Evolutionary conservation across 23 red algal species (phyloP).

Genomic region (Gracilaria vermiculophylla): DNA sequence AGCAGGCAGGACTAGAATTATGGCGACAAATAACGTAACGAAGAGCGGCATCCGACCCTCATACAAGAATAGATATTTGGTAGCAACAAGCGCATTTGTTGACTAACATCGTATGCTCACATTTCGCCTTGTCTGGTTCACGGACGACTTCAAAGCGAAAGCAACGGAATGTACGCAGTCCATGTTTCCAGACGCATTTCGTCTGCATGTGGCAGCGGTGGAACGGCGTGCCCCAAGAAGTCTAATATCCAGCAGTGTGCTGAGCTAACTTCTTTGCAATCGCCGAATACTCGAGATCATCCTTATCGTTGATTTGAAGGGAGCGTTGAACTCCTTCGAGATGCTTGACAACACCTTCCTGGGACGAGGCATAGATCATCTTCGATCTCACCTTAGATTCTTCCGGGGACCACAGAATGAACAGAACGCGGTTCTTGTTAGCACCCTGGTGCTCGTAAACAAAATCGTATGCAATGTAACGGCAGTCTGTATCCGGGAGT

Average conservation of each 20-base stretch:
- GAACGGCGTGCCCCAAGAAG: background rate
- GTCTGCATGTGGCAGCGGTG: background rate
- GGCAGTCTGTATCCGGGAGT: conserved; percentile 73
- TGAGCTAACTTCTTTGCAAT: conserved; percentile 60
- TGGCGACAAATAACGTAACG: background rate
- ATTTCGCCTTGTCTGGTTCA: background rate
- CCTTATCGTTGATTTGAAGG: conserved; percentile 56
- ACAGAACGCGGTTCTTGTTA: conserved; percentile 65
- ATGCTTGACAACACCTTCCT: conserved; percentile 61
- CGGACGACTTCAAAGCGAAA: background rate
- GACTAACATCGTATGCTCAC: no score
- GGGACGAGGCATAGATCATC: conserved; percentile 72
- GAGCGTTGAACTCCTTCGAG: conserved; percentile 61
- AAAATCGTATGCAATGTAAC: conserved; percentile 74
- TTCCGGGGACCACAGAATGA: conserved; percentile 66
- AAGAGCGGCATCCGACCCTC: background rate
- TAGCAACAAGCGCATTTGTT: background rate
- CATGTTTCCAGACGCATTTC: background rate
- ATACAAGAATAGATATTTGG: background rate
- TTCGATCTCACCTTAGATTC: conserved; percentile 18
- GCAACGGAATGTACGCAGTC: background rate
- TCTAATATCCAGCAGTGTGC: conserved; percentile 60
- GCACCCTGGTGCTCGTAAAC: conserved; percentile 52
- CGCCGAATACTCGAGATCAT: conserved; percentile 57
- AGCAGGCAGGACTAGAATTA: background rate